A percentile compares a stretch with the other conserved stretches of the same genome.
Conservation (phyloP, 495 filamentous ascomycete species). For the Aspergillus ellipticus region DNA sequence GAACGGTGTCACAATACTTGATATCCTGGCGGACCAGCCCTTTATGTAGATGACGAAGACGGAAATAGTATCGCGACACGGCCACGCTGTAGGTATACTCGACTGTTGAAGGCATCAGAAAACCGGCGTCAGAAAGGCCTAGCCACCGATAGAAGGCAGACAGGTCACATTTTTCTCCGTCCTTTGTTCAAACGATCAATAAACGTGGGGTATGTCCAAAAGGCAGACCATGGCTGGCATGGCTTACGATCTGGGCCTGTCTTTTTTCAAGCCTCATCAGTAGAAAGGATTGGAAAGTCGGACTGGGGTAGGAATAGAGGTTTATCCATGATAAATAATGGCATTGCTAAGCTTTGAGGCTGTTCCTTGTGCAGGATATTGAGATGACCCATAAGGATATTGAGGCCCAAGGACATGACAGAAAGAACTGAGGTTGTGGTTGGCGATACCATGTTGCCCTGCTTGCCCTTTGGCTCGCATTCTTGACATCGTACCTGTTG, state of each 20-base stretch:
- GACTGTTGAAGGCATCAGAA: too few species aligned
- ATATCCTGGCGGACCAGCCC: too few species aligned
- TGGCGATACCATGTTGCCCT: too few species aligned
- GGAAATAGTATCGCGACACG: too few species aligned
- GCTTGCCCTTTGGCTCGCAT: too few species aligned
- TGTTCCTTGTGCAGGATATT: neutral
- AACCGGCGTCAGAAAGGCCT: too few species aligned
- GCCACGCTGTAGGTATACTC: too few species aligned
- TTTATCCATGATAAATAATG: neutral
- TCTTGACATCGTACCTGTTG: too few species aligned
- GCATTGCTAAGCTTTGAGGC: neutral
- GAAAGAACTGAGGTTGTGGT: neutral
- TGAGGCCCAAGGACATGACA: neutral
- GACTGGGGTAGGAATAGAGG: neutral
- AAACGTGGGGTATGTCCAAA: neutral
- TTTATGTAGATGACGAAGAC: too few species aligned
- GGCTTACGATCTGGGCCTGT: neutral
- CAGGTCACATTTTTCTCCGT: neutral
- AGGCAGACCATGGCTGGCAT: neutral
- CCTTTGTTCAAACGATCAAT: neutral
- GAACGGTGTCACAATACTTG: too few species aligned
- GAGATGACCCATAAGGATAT: neutral
- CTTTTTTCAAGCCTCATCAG: neutral
- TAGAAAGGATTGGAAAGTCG: neutral
- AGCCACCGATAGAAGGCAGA: too few species aligned